Evolutionary conservation across 176 grass and related monocot species (phyloP).

Genomic region (Phoenix dactylifera): DNA sequence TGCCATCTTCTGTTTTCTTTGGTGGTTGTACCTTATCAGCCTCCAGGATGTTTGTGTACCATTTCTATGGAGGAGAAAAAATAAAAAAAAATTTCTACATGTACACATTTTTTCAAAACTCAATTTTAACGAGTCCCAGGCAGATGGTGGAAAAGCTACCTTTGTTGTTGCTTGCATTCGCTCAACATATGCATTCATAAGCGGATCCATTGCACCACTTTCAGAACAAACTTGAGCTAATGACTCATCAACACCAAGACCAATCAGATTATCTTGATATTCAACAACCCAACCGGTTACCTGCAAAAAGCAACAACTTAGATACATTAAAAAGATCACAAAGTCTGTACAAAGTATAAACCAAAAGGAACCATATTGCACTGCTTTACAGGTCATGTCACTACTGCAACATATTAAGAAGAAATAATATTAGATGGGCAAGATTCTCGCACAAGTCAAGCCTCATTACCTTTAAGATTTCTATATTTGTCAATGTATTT

Average conservation of each 20-base stretch:
- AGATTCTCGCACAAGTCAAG: background rate
- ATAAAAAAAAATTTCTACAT: background rate
- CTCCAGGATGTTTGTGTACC: constrained; percentile 98
- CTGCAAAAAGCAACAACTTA: constrained; percentile 35
- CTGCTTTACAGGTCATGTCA: no score
- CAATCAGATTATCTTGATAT: constrained; percentile 98
- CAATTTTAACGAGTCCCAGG: background rate
- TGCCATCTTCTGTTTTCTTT: constrained; percentile 80
- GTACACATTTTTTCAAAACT: no score
- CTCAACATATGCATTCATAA: constrained; percentile 99
- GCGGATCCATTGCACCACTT: constrained; percentile 97
- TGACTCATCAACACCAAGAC: constrained; percentile 89
- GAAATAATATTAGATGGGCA: no score
- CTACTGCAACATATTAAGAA: no score
- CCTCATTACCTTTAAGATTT: constrained; percentile 80
- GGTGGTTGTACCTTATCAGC: constrained; percentile 95
- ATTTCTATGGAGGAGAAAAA: constrained; percentile 72
- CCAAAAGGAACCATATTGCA: no score
- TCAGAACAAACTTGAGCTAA: constrained; percentile 99
- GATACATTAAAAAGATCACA: constrained; percentile 18
- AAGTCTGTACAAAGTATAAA: no score
- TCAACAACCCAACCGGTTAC: constrained; percentile 97
- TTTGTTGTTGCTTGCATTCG: constrained; percentile 97
- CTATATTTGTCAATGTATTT: constrained; percentile 89
- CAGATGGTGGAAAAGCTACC: constrained; percentile 35